Evolutionary conservation across 192 early-diverging fungal species (phyloP), one percentile per base, ranked within the genome.

Genomic region (Powellomyces hirtus): DNA sequence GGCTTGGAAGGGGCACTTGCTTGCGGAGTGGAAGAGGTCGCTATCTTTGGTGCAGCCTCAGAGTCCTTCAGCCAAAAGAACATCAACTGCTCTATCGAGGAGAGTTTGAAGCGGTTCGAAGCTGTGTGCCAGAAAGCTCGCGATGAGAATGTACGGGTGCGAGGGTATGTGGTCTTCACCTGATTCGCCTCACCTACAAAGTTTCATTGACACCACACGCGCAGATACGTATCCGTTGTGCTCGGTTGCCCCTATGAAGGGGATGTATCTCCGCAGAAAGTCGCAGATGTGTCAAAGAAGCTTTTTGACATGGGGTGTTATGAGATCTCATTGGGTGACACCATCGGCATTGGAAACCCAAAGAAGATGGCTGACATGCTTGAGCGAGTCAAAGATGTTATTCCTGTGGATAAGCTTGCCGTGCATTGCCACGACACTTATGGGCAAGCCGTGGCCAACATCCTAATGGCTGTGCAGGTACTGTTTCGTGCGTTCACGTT

Each of bases 351-450:
- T 38, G 95, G 77, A 13, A 82, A 75, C 37, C 79, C 80, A 36
- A 70, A 69, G 1, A 78, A 79, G 13, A 90, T 92, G 76, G 68
- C 57, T 3, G 81, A 63, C 4, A 83, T 96, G 85, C 64, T 98
- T 38, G 77, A 91, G 33, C 83, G 74, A 0, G 90, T 95, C 5
- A 65, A 82, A 2, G 72, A 83, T 59, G 82, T 82, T 18, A 85
- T 97, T 0, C 90, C 94, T 5, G 69, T 89, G 4, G 83, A 91
- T 34, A 79, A 83, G 38, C 76, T 97, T 42, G 94, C 94, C 14
- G 90, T 94, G 1, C 96, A 98, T 58, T 95, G 94, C 70, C 96
- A 98, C 61, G 96, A 98, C 74, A 98, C 96, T 7, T 98, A 96
- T 75, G 96, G 96, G 4, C 94, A 94, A 76, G 96, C 94, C 0